phyloP scores from a whole-genome alignment of 2,329 filamentous ascomycete species.

The Claviceps sp. region DNA sequence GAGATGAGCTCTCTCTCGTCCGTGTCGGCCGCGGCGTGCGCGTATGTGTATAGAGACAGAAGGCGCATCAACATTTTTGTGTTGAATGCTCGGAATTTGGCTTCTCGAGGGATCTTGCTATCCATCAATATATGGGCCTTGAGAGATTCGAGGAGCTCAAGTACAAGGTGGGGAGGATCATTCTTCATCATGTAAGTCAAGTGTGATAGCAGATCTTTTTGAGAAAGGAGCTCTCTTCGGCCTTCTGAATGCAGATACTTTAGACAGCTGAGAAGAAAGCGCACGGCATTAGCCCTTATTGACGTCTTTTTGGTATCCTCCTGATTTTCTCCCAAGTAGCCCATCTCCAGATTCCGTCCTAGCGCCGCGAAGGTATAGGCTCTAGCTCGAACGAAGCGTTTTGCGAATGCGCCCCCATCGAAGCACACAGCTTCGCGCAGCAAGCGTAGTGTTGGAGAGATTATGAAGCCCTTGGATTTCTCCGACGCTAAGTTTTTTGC shows the following conservation, averaged over 20 bases:
- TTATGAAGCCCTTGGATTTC: constrained; percentile 74
- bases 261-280: constrained; percentile 67
- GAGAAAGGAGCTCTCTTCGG: constrained; percentile 67
- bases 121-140: constrained; percentile 63
- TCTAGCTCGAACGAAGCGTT: constrained; percentile 62
- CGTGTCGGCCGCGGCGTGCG: constrained; percentile 29
- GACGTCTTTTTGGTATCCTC: constrained; percentile 62
- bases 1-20: constrained; percentile 41
- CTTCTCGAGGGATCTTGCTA: constrained; percentile 54
- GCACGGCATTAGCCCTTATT: constrained; percentile 68
- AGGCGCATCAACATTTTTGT: constrained; percentile 61
- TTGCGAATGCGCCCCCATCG: constrained; percentile 72
- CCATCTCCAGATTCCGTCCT: constrained; percentile 67
- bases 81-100: constrained; percentile 66
- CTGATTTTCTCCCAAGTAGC: constrained; percentile 38
- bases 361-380: constrained; percentile 70
- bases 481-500: constrained; percentile 66
- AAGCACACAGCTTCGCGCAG: constrained; percentile 75
- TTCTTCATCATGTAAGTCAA: constrained; percentile 66
- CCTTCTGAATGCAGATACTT: constrained; percentile 64
- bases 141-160: constrained; percentile 60
- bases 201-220: constrained; percentile 71
- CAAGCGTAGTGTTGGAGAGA: constrained; percentile 76
- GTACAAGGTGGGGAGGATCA: constrained; percentile 62
- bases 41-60: constrained; percentile 54